Conservation (phyloP, 2,329 filamentous ascomycete genomes). For the Laburnicola sp. region DNA sequence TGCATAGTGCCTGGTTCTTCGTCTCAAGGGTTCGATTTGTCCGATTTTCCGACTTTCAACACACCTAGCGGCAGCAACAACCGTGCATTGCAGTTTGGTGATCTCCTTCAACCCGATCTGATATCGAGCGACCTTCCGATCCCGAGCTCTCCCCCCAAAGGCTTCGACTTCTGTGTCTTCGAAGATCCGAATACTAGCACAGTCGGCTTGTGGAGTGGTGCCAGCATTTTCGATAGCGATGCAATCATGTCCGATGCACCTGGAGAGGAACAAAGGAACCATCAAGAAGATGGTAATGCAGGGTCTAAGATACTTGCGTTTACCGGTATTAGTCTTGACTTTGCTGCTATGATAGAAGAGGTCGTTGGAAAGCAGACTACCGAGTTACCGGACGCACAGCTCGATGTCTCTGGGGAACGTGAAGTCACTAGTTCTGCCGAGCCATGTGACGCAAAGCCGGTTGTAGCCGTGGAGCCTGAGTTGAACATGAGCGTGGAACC, state of each 20-base stretch:
- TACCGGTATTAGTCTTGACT: slow-evolving; percentile 37
- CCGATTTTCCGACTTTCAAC: slow-evolving; percentile 41
- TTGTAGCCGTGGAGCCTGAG: too few species aligned
- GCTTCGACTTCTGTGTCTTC: slow-evolving; percentile 40
- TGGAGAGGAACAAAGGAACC: slow-evolving; percentile 7
- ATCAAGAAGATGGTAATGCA: slow-evolving; percentile 6
- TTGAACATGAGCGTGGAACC: too few species aligned
- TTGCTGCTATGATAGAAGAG: slow-evolving; percentile 44
- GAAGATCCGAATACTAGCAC: slow-evolving; percentile 44
- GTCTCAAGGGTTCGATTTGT: slow-evolving; percentile 36
- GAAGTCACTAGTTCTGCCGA: too few species aligned
- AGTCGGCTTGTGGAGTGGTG: slow-evolving; percentile 38
- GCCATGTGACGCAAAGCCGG: too few species aligned
- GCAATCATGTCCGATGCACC: slow-evolving; percentile 25
- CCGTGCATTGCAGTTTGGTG: slow-evolving; percentile 27
- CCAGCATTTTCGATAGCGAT: slow-evolving; percentile 40
- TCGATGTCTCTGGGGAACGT: too few species aligned
- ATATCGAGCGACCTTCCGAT: slow-evolving; percentile 43
- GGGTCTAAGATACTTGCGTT: slow-evolving; percentile 28
- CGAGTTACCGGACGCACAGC: too few species aligned
- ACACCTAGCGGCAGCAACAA: slow-evolving; percentile 27
- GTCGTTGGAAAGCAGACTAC: slow-evolving; percentile 26
- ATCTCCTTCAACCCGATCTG: slow-evolving; percentile 38
- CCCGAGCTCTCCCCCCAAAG: slow-evolving; percentile 39
- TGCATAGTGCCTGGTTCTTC: slow-evolving; percentile 33